Conservation (phyloP, 1,284 basidiomycete genomes). For the Ustilago nuda region DNA sequence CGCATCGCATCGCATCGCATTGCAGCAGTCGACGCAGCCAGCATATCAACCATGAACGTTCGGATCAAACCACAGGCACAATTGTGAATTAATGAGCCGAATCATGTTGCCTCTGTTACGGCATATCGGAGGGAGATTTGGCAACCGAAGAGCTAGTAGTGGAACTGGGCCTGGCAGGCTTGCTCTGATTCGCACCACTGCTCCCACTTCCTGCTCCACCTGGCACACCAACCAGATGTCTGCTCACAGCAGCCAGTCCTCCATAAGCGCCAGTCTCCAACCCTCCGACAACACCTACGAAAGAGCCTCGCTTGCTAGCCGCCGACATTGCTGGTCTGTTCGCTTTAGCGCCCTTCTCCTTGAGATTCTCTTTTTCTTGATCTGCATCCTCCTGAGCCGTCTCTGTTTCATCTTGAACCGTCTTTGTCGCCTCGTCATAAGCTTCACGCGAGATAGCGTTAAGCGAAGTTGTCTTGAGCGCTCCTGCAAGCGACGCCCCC, state of each 20-base stretch:
- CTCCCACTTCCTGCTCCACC: constrained; percentile 2
- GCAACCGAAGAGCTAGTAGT: neutral
- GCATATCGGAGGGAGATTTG: too few relatives aligned
- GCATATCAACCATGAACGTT: neutral
- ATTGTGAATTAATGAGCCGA: too few relatives aligned
- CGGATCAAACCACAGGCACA: too few relatives aligned
- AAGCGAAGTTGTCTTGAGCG: constrained; percentile 39
- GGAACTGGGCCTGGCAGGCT: neutral
- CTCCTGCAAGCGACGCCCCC: constrained; percentile 90
- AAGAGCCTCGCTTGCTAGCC: constrained; percentile 47
- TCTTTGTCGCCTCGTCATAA: constrained; percentile 36
- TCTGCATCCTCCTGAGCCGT: neutral
- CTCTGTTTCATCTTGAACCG: constrained; percentile 17
- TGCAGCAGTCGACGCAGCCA: neutral
- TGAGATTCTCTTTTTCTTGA: neutral
- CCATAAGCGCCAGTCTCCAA: constrained; percentile 58
- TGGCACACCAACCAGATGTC: constrained; percentile 42
- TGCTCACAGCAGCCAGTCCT: constrained; percentile 52
- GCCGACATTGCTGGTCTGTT: constrained; percentile 26
- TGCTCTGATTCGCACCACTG: neutral
- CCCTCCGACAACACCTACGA: constrained; percentile 57
- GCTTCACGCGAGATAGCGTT: constrained; percentile 45
- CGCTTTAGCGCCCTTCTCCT: constrained; percentile 6
- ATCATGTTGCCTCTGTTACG: too few relatives aligned
- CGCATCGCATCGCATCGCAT: too few relatives aligned